A percentile compares a stretch with the other conserved stretches of the same genome.
Conservation (phyloP, 2,329 filamentous ascomycete species). For the Ceratocystiopsis brevicomis region DNA sequence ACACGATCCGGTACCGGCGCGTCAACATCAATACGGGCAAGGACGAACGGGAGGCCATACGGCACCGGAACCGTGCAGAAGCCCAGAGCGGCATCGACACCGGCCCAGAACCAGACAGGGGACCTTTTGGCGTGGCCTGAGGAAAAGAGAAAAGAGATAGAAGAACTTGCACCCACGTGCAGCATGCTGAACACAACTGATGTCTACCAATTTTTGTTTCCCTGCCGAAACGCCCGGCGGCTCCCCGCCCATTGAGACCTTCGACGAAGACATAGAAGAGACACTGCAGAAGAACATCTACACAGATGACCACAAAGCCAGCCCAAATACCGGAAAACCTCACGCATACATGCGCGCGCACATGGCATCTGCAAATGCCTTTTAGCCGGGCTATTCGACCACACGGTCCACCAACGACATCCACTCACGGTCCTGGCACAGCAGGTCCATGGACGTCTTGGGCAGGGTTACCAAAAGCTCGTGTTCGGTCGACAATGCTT, state of each 20-base stretch:
- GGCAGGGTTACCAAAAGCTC: conserved; percentile 18
- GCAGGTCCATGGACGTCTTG: conserved; percentile 12
- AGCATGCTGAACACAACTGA: too few relatives aligned
- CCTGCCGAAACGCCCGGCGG: too few relatives aligned
- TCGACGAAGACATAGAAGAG: too few relatives aligned
- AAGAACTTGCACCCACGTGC: too few relatives aligned
- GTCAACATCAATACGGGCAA: conserved; percentile 10
- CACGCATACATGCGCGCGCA: too few relatives aligned
- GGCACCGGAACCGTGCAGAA: not conserved
- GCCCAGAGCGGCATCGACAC: not conserved
- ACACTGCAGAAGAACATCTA: too few relatives aligned
- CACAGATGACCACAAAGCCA: too few relatives aligned
- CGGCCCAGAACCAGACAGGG: not conserved
- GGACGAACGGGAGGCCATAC: conserved; percentile 5
- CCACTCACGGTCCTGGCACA: conserved; percentile 13
- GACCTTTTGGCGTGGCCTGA: conserved; percentile 1
- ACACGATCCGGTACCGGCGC: conserved; percentile 6
- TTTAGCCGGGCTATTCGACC: conserved; percentile 3
- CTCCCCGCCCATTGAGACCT: too few relatives aligned
- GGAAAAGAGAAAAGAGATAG: not conserved
- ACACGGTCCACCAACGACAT: conserved; percentile 14
- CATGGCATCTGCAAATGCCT: too few relatives aligned
- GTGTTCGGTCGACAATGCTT: conserved; percentile 9
- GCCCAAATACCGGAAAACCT: not conserved
- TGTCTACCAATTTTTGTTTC: too few relatives aligned